Base-by-base conservation (phyloP, 345 rosid species). In the Capsella bursapastoris region DNA sequence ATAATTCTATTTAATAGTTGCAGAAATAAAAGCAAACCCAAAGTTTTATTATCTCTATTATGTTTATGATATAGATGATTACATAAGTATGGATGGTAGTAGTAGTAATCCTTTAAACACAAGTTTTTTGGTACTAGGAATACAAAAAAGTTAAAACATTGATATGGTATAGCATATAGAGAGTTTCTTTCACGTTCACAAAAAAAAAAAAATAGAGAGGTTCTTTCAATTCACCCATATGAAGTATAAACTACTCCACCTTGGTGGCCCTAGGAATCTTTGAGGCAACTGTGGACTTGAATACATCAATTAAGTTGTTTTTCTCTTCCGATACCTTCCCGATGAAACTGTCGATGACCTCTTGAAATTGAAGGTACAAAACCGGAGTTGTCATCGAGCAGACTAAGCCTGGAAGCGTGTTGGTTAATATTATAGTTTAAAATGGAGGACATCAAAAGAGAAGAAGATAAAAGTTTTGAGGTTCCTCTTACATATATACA, bases 221-320 rank as follows among this genome's bases (percentile, higher is more conserved):
- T 5, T 35, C 25, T 22, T 44, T 28, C 29, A 16, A 7, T 44
- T 71, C 40, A 14, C 16, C 25, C 25, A 22, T 22, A 9, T 64
- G 57, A 55, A 37, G 25, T 1, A 10, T 37, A 2, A 34, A 9
- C 67, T 74, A 57, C 13, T 74, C 72, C 34, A 29, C 40, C 63
- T 75, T 75, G 56, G 38, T 22, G 62, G 56, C 73, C 68, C 68
- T 67, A 29, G 63, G 68, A 67, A 75, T 67, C 12, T 50, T 75
- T 11, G 32, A 14, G 31, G 67, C 38, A 59, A 75, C 62, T 56
- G 40, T 74, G 32, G 72, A 38, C 50, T 40, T 41, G 22, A 67
- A 14, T 51, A 59, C 37, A 14, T 22, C 68, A 59, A 50, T 13
- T 40, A 67, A 10, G 38, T 58, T 67, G 55, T 31, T 16, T 68